Base-by-base conservation (phyloP, 225 moss, liverwort and hornwort genomes). In the Physcomitrium patens region DNA sequence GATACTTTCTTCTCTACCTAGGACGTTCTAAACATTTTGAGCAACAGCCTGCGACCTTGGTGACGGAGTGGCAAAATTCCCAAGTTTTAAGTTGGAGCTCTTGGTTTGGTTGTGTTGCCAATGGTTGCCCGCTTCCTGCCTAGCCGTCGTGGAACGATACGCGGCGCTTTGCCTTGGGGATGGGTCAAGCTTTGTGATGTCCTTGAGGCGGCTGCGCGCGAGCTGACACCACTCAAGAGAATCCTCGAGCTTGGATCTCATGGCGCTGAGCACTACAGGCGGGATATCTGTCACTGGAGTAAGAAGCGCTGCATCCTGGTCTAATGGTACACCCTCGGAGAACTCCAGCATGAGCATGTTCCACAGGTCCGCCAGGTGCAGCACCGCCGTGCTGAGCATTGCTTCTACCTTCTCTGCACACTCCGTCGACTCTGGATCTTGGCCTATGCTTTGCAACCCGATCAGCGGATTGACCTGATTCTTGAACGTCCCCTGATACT, bases 371-470 rank as follows among this genome's bases (percentile, higher is more conserved):
- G 50, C 50, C 50, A 68, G 1, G 17, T 71, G 77, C 24, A 71
- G 53, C 7, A 71, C 51, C 0, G 77, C 70, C 49, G 62, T 77
- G 70, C 62, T 56, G 8, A 63, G 70, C 77, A 70, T 77, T 9
- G 61, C 77, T 44, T 61, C 63, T 5, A 78, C 77, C 63, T 77
- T 77, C 63, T 70, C 70, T 10, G 63, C 77, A 7, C 77, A 69
- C 70, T 63, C 76, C 2, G 68, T 50, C 13, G 67, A 60, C 60
- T 71, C 71, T 60, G 60, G n/a, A 1, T 44, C 15, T 56, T 24
- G 56, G 7, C 45, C 22, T 19, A 51, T 16, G 44, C 16, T 44
- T 57, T 57, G 70, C 45, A 70, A 11, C 23, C 70, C 45, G 52
- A 70, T 58, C 16, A 70, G 24, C 70, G 70, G 23, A 45, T 58